Evolutionary conservation across 129 eudicot species (phyloP).

Genomic region (Silybum marianum): DNA sequence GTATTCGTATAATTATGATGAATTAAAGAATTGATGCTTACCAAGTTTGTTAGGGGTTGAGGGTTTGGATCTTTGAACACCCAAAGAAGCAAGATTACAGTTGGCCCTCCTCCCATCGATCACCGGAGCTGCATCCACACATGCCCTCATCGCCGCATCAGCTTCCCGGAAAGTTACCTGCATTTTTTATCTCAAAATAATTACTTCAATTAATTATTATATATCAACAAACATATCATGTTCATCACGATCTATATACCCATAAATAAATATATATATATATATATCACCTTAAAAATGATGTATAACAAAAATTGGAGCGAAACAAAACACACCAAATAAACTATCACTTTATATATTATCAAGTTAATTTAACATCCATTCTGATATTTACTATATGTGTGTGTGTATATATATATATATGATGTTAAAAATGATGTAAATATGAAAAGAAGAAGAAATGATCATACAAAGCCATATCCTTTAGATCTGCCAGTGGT

Average conservation of each 20-base stretch:
- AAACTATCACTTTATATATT: too few relatives aligned
- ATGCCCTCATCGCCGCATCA: conserved; percentile 94
- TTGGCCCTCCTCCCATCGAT: conserved; percentile 95
- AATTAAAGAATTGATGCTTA: conserved; percentile 27
- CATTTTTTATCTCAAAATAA: conserved; percentile 16
- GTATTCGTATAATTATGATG: not conserved
- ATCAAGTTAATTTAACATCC: too few relatives aligned
- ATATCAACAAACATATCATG: conserved; percentile 15
- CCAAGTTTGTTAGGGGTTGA: conserved; percentile 87
- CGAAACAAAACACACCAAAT: too few relatives aligned
- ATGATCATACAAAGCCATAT: conserved; percentile 79
- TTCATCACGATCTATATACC: conserved; percentile 8
- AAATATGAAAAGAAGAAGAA: not conserved
- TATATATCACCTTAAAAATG: too few relatives aligned
- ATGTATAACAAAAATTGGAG: too few relatives aligned
- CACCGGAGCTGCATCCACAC: conserved; percentile 90
- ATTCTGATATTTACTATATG: too few relatives aligned
- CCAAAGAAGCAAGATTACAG: conserved; percentile 94
- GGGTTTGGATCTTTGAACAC: conserved; percentile 97
- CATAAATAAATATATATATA: not conserved
- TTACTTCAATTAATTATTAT: not conserved
- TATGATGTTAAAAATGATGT: not conserved
- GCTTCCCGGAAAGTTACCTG: conserved; percentile 92
- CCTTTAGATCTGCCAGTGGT: conserved; percentile 95
- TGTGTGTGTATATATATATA: not conserved